Percentiles rank a stretch among this genome's conserved stretches.
These are phyloP conservation scores for Xylaria flabelliformis DNA, from an alignment of 495 filamentous ascomycete species.

Conservation along the genomic window DNA sequence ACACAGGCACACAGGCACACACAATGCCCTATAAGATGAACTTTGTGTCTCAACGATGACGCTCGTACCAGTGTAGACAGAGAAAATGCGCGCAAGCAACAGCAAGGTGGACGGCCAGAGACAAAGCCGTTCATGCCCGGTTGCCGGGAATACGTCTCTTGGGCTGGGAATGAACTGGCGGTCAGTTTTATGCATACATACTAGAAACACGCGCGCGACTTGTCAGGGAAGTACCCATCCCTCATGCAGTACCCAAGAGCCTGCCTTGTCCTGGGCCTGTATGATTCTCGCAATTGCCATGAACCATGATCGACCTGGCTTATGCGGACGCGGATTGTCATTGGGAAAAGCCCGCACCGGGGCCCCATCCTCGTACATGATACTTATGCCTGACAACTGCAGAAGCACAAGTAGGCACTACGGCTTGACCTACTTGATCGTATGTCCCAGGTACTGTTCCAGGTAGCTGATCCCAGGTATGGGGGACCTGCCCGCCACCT, in stretches of 20 bases:
- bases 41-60: conserved; percentile 27
- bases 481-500: conserved; percentile 20
- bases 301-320: conserved; percentile 45
- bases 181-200: conserved; percentile 37
- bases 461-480: conserved; percentile 18
- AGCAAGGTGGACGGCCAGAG: conserved; percentile 25
- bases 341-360: conserved; percentile 41
- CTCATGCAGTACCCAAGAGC: conserved; percentile 31
- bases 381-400: conserved; percentile 37
- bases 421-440: conserved; percentile 25
- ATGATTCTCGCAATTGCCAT: conserved; percentile 42
- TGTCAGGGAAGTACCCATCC: conserved; percentile 24
- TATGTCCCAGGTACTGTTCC: conserved; percentile 19
- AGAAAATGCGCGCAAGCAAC: conserved; percentile 25
- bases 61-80: neutral
- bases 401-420: conserved; percentile 19
- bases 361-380: conserved; percentile 38
- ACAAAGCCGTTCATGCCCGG: conserved; percentile 35
- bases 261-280: conserved; percentile 29
- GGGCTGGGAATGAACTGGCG: conserved; percentile 41
- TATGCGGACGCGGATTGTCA: conserved; percentile 38
- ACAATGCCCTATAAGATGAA: conserved; percentile 28
- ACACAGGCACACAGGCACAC: neutral
- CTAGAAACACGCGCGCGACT: conserved; percentile 28
- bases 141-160: conserved; percentile 41